phyloP scores from a whole-genome alignment of 768 basidiomycete genomes.

The Collybia mongolica region DNA sequence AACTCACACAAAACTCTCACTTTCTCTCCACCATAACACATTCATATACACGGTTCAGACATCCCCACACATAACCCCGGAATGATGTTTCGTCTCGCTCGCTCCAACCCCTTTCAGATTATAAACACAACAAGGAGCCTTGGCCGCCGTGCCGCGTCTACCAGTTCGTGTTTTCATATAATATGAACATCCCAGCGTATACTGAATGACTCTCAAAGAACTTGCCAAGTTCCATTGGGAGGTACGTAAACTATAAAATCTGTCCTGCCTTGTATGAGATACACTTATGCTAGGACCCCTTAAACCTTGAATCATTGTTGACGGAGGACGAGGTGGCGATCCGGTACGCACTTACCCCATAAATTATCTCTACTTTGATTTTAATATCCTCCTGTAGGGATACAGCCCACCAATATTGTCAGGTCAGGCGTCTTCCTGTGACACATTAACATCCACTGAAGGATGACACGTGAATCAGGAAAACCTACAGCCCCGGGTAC shows the following conservation, averaged over 20 bases:
- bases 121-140: not conserved
- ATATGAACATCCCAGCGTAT: not conserved
- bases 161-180: constrained; percentile 10
- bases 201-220: constrained; percentile 18
- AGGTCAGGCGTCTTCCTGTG: constrained; percentile 40
- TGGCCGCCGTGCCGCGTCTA: constrained; percentile 26
- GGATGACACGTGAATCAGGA: constrained; percentile 51
- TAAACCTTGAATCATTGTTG: constrained; percentile 74
- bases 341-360: constrained; percentile 46
- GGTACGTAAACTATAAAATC: constrained; percentile 18
- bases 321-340: constrained; percentile 91
- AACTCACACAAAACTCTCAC: too few species aligned
- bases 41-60: too few species aligned
- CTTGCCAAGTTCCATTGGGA: constrained; percentile 45
- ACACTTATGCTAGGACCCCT: constrained; percentile 61
- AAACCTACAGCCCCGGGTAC: constrained; percentile 81
- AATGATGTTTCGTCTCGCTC: not conserved
- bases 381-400: constrained; percentile 47
- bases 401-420: constrained; percentile 76
- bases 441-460: not conserved
- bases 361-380: constrained; percentile 3
- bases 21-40: too few species aligned
- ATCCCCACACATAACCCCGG: too few species aligned
- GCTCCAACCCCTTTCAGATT: not conserved
- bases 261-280: not conserved